Percentiles rank a stretch among this genome's conserved stretches.
These are phyloP conservation scores for Gnetum montanum DNA, from an alignment of 75 land plant genomes.

Conservation along the genomic window DNA sequence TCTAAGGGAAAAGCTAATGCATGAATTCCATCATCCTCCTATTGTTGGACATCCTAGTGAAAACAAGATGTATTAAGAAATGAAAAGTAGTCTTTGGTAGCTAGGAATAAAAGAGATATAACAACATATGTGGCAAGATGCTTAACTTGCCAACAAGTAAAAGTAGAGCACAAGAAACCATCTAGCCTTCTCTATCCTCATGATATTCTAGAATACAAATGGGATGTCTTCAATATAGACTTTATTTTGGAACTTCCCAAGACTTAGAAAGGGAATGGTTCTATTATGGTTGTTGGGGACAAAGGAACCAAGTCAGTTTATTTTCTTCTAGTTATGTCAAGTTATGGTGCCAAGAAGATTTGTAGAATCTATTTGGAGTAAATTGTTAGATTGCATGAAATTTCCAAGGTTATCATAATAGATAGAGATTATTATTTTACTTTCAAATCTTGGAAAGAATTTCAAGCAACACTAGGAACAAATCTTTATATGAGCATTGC, in stretches of 20 bases:
- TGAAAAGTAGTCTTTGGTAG: no score
- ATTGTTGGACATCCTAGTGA: no score
- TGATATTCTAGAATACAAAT: neutral
- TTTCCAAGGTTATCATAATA: neutral
- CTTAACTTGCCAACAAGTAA: neutral
- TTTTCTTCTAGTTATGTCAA: neutral
- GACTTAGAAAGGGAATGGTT: neutral
- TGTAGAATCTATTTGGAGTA: neutral
- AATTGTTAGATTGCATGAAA: neutral
- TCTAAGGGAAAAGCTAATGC: no score
- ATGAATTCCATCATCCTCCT: no score
- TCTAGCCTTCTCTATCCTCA: neutral
- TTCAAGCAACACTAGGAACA: neutral
- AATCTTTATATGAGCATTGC: neutral
- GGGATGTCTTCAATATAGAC: slow-evolving; percentile 2
- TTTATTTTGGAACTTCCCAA: no score
- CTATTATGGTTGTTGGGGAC: slow-evolving; percentile 7
- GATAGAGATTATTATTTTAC: slow-evolving; percentile 1
- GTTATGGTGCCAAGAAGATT: neutral
- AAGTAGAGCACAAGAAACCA: neutral
- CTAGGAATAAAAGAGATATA: no score
- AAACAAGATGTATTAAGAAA: no score
- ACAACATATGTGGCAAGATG: no score
- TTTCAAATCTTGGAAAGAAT: neutral
- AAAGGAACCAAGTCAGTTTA: slow-evolving; percentile 1